Conservation (phyloP, 495 filamentous ascomycete genomes). For the Trichocladium antarcticum region DNA sequence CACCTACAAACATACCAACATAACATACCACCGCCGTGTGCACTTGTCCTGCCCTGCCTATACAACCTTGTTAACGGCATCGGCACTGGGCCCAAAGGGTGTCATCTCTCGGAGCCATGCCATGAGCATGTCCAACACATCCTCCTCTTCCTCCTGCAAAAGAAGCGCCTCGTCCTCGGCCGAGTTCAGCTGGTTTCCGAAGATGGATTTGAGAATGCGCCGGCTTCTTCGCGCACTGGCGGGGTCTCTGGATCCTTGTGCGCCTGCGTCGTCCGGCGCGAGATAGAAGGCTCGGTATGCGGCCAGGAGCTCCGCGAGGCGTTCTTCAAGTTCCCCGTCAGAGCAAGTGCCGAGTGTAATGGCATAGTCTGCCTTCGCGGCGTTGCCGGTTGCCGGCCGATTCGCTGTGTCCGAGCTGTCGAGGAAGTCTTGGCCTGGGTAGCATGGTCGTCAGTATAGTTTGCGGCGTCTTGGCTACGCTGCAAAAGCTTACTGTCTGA, state of each 20-base stretch:
- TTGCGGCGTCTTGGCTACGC: no score
- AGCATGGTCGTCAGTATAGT: background rate
- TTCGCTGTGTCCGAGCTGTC: no score
- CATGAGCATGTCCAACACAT: constrained; percentile 14
- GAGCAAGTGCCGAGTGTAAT: constrained; percentile 18
- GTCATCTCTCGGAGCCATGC: constrained; percentile 8
- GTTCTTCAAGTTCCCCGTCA: constrained; percentile 19
- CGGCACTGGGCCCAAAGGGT: no score
- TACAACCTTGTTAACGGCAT: no score
- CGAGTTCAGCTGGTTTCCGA: constrained; percentile 9
- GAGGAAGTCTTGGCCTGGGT: background rate
- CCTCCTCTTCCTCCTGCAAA: constrained; percentile 17
- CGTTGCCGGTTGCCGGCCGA: no score
- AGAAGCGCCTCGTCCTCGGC: constrained; percentile 10
- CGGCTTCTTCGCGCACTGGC: constrained; percentile 5
- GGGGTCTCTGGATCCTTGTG: background rate
- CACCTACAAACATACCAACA: no score
- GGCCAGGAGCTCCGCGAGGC: constrained; percentile 16
- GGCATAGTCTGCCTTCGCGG: background rate
- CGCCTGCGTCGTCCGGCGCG: constrained; percentile 1
- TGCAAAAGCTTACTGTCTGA: no score
- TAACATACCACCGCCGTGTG: no score
- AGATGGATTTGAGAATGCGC: constrained; percentile 16
- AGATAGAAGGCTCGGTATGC: constrained; percentile 19
- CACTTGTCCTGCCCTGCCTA: no score